Evolutionary conservation across 257 asterid genomes (phyloP).

Genomic region (Parsonsia alboflavescens): DNA sequence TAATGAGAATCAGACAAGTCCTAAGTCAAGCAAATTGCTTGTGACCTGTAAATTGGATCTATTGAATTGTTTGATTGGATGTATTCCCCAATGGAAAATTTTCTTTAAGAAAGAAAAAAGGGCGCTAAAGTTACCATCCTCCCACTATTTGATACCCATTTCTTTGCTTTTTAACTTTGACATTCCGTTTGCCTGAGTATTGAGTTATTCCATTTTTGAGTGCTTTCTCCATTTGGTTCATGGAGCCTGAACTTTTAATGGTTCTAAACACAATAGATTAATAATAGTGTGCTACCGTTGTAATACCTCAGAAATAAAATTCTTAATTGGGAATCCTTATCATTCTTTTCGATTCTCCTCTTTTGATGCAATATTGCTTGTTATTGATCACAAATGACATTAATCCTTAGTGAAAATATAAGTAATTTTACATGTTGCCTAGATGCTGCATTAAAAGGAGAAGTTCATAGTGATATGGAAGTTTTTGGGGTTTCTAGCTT

Average conservation of each 20-base stretch:
- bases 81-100: neutral
- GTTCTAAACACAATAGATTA: neutral
- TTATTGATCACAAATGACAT: neutral
- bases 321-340: no score
- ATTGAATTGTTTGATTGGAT: neutral
- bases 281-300: neutral
- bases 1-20: neutral
- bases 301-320: neutral
- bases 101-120: neutral
- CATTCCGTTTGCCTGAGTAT: constrained; percentile 8
- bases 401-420: no score
- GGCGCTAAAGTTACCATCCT: neutral
- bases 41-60: constrained; percentile 1
- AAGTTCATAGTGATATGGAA: neutral
- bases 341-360: no score
- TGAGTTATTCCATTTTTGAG: constrained; percentile 16
- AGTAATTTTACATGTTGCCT: neutral
- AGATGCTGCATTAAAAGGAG: no score
- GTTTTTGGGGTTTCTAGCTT: neutral
- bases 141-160: neutral
- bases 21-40: neutral
- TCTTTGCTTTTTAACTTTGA: neutral
- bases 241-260: neutral
- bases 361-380: no score
- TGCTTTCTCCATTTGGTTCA: neutral